These are phyloP conservation scores for Epichloe coenophiala DNA, from an alignment of 2,329 filamentous ascomycete genomes.

Conservation along the genomic window DNA sequence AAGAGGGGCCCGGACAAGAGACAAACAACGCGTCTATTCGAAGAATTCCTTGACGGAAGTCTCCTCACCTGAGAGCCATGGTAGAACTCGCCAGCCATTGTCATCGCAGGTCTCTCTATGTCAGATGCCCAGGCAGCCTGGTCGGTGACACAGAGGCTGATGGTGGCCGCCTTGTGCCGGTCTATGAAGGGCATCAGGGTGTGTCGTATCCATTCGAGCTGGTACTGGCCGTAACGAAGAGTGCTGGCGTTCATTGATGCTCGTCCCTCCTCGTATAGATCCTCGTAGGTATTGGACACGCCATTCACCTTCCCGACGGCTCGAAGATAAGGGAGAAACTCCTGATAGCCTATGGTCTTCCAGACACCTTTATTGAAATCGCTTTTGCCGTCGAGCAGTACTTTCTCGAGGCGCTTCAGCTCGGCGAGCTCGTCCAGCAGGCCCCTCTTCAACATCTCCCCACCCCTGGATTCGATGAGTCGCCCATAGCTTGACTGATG, in stretches of 20 bases:
- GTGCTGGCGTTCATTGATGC: neutral
- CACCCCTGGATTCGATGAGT: neutral
- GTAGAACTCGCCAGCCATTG: neutral
- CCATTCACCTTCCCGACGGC: neutral
- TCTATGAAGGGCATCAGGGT: neutral
- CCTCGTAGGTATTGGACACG: neutral
- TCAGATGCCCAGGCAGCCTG: neutral
- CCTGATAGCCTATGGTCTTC: neutral
- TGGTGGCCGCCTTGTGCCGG: neutral
- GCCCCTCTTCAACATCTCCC: neutral
- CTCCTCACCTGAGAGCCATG: neutral
- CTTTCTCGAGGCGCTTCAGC: neutral
- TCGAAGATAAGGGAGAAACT: neutral
- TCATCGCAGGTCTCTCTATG: neutral
- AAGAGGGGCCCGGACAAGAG: neutral
- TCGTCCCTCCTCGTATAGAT: neutral
- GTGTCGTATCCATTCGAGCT: constrained; percentile 1
- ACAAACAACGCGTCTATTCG: neutral
- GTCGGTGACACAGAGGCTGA: neutral
- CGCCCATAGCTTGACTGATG: neutral
- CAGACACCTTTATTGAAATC: neutral
- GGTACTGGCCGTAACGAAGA: neutral
- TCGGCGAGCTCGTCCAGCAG: neutral
- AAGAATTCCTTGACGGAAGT: neutral
- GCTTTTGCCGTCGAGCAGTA: neutral